Evolutionary conservation across 2,329 filamentous ascomycete genomes (phyloP), one percentile per base, ranked within the genome.

Genomic region (Delphinella strobiligena): DNA sequence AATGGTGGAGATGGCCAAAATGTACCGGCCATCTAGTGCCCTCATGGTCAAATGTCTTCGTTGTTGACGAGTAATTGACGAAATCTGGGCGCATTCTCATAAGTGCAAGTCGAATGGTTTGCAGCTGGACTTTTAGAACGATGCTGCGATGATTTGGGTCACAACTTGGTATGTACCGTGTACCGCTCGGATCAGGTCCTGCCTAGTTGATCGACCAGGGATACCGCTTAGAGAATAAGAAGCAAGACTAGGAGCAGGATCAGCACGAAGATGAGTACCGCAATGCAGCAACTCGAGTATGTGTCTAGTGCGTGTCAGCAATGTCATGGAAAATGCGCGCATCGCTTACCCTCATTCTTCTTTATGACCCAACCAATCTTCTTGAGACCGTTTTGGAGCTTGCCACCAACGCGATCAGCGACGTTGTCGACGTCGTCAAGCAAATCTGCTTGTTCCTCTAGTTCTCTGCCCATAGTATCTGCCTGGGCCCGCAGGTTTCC

Each of bases 391-490:
- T 72, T 86, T 64, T 86, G 78, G 53, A 98, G 62, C 56, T 91
- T 80, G 1, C 85, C 83, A 11, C 85, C 83, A 1, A 98, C 87
- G 24, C 89, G 73, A 59, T 96, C 88, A 3, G 85, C 86, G 41
- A 93, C 69, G 19, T 71, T 74, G 61, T 96, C 89, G 31, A 93
- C 82, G 38, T 83, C 79, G 47, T 91, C 80, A 42, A 98, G 69
- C 74, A 96, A 81, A 60, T 87, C 84, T 16, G 73, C 74, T 69
- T 98, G 91, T 65, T 98, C 91, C 62, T 95, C 93, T 34, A 98
- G 69, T 66, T 98, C 91, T 42, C 89, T 71, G 1, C 91, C 89
- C 89, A 98, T 98, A 51, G 87, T 84, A 61, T 93, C 80, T 2
- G 91, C 93, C 69, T 96, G 91, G 55, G 82, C 72, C 41, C 89